Conservation (phyloP, 495 filamentous ascomycete species). For the Apiosordaria backusii region DNA sequence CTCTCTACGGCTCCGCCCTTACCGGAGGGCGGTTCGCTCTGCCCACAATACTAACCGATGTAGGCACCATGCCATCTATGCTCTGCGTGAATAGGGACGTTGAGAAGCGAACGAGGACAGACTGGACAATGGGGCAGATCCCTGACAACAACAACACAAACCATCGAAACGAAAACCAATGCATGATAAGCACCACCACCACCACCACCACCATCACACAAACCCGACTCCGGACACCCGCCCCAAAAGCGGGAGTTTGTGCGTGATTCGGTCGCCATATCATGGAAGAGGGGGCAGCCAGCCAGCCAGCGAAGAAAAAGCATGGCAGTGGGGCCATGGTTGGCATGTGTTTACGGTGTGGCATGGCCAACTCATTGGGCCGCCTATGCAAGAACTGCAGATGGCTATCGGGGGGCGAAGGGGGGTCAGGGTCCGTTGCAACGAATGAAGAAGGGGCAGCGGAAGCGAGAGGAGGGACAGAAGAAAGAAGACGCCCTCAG, state of each 20-base stretch:
- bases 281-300: not conserved
- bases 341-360: not conserved
- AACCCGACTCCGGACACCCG: conserved; percentile 9
- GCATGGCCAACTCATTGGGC: conserved; percentile 15
- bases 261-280: conserved; percentile 9
- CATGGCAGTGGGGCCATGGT: not conserved
- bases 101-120: no score
- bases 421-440: conserved; percentile 10
- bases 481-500: not conserved
- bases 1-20: not conserved
- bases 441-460: conserved; percentile 20
- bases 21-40: not conserved
- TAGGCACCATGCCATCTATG: not conserved
- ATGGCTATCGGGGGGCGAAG: conserved; percentile 23
- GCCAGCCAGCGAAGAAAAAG: not conserved
- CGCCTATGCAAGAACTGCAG: conserved; percentile 21
- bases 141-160: not conserved
- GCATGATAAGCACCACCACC: not conserved
- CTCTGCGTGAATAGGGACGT: not conserved
- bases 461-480: conserved; percentile 13
- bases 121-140: no score
- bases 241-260: conserved; percentile 3
- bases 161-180: not conserved
- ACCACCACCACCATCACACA: not conserved
- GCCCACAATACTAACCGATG: not conserved